Evolutionary conservation across 148 eudicot genomes (phyloP).

Genomic region (Persicaria tinctoria): DNA sequence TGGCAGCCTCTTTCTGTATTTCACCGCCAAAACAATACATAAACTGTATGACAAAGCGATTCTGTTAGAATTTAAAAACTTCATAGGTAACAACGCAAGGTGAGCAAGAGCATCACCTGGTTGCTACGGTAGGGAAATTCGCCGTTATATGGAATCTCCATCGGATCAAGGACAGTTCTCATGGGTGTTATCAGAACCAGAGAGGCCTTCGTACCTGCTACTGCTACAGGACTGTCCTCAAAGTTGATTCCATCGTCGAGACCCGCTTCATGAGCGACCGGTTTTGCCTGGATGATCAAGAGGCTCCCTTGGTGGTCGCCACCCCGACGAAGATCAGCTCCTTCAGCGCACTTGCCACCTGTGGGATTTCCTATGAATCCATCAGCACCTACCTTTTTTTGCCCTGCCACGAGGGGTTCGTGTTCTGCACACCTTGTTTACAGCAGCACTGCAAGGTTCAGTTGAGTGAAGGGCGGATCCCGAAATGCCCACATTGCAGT

Average conservation of each 20-base stretch:
- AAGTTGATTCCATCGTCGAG: constrained; percentile 36
- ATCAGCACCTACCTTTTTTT: too few relatives aligned
- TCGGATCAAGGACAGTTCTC: constrained; percentile 46
- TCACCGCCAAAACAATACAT: too few relatives aligned
- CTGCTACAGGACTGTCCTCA: constrained; percentile 49
- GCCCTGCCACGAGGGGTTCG: too few relatives aligned
- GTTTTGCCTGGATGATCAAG: constrained; percentile 36
- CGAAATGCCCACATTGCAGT: too few relatives aligned
- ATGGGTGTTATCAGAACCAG: constrained; percentile 42
- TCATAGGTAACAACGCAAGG: constrained; percentile 43
- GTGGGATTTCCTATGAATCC: too few relatives aligned
- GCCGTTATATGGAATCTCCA: constrained; percentile 40
- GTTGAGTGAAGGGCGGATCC: too few relatives aligned
- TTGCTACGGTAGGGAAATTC: constrained; percentile 33
- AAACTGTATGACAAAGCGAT: neutral
- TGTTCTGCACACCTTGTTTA: too few relatives aligned
- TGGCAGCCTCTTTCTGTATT: too few relatives aligned
- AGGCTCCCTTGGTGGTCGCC: constrained; percentile 47
- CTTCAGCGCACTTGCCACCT: constrained; percentile 32
- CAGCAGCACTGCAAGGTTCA: too few relatives aligned
- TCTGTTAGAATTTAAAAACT: neutral
- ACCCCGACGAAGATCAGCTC: constrained; percentile 47
- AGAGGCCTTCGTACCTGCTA: constrained; percentile 47
- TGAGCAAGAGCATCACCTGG: constrained; percentile 45
- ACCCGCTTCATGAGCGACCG: constrained; percentile 49